phyloP scores from a whole-genome alignment of 352 stramenopile genomes.

The Phytophthora tubulina region DNA sequence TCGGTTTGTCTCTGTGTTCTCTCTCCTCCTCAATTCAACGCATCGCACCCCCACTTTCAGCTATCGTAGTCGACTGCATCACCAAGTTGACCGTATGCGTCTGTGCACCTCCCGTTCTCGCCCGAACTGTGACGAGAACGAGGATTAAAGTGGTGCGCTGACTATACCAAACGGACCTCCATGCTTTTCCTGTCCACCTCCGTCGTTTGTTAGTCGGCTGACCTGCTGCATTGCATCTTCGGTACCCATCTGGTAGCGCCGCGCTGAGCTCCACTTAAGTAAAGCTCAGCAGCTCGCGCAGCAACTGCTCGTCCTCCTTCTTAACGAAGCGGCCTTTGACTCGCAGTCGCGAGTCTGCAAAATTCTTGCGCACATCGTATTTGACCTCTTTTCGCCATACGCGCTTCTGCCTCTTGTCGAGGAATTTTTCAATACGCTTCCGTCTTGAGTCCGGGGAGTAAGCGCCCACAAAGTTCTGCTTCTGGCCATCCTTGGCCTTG shows the following conservation, averaged over 20 bases:
- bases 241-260: slow-evolving; percentile 22
- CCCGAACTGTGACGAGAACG: slow-evolving; percentile 7
- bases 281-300: slow-evolving; percentile 87
- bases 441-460: slow-evolving; percentile 95
- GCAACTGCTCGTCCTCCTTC: slow-evolving; percentile 96
- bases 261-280: slow-evolving; percentile 51
- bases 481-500: slow-evolving; percentile 73
- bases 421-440: slow-evolving; percentile 94
- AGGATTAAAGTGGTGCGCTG: slow-evolving; percentile 4
- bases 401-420: slow-evolving; percentile 96
- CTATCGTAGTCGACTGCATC: slow-evolving; percentile 10
- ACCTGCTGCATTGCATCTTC: slow-evolving; percentile 14
- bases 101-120: not conserved
- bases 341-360: slow-evolving; percentile 96
- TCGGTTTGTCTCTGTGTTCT: slow-evolving; percentile 7
- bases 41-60: slow-evolving; percentile 13
- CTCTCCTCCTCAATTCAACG: slow-evolving; percentile 20
- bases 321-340: slow-evolving; percentile 98
- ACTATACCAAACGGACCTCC: slow-evolving; percentile 16
- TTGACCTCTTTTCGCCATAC: slow-evolving; percentile 97
- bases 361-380: slow-evolving; percentile 99
- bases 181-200: slow-evolving; percentile 3
- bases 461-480: slow-evolving; percentile 92
- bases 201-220: slow-evolving; percentile 20
- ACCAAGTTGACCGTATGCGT: slow-evolving; percentile 3